A percentile compares a stretch with the other conserved stretches of the same genome.
Conservation (phyloP, 2,329 filamentous ascomycete species). For the Cercospora citrullina region DNA sequence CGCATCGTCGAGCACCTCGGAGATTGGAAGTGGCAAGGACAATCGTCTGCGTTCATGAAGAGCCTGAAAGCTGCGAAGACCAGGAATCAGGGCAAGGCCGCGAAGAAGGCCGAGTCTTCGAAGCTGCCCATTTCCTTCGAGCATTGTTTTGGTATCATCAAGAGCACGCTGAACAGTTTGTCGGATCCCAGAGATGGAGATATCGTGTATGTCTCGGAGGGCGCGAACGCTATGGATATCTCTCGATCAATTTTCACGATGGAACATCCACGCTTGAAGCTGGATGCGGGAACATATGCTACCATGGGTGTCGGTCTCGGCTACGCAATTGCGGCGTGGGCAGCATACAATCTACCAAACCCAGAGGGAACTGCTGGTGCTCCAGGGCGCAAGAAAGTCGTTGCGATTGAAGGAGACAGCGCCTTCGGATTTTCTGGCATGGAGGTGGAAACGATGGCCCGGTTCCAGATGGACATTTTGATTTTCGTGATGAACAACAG, state of each 20-base stretch:
- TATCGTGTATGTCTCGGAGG: constrained; percentile 59
- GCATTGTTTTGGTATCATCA: constrained; percentile 56
- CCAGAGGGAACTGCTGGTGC: constrained; percentile 39
- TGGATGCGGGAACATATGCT: constrained; percentile 60
- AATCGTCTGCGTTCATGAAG: constrained; percentile 39
- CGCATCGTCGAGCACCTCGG: constrained; percentile 48
- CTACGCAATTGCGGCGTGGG: constrained; percentile 58
- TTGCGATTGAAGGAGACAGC: constrained; percentile 58
- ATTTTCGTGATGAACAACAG: constrained; percentile 50
- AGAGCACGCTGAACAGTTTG: constrained; percentile 49
- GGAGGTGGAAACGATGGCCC: constrained; percentile 59
- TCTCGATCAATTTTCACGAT: constrained; percentile 57
- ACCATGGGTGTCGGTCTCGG: constrained; percentile 62
- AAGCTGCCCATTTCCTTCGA: constrained; percentile 53
- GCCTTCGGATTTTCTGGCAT: constrained; percentile 58
- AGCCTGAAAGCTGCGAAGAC: constrained; percentile 40
- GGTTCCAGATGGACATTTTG: constrained; percentile 55
- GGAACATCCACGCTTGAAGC: constrained; percentile 55
- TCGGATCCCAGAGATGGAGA: constrained; percentile 49
- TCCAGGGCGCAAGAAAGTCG: constrained; percentile 50
- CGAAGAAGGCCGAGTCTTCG: constrained; percentile 44
- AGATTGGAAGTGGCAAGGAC: constrained; percentile 48
- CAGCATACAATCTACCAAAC: constrained; percentile 53
- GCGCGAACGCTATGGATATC: constrained; percentile 63
- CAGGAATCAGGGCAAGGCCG: constrained; percentile 52